Evolutionary conservation across 1,139 yeast species (phyloP).

Genomic region (Zygosaccharomyces sapae): DNA sequence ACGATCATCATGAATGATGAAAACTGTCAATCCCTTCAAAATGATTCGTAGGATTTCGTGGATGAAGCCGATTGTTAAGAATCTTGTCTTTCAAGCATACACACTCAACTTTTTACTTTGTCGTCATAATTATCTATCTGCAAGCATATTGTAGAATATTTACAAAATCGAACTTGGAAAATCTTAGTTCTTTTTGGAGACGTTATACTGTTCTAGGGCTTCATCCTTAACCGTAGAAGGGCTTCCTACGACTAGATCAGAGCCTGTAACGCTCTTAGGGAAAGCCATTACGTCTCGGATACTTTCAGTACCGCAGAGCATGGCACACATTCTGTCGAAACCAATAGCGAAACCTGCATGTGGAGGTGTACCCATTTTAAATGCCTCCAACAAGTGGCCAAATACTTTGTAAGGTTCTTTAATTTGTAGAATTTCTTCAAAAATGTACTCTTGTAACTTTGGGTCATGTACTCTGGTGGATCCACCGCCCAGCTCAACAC

Average conservation of each 20-base stretch:
- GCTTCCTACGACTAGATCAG: constrained; percentile 81
- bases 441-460: constrained; percentile 64
- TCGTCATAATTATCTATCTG: neutral
- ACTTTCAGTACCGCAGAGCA: constrained; percentile 68
- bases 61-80: too few relatives aligned
- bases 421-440: constrained; percentile 54
- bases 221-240: constrained; percentile 61
- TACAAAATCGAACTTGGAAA: neutral
- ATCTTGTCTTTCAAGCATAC: too few relatives aligned
- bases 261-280: constrained; percentile 87
- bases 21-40: too few relatives aligned
- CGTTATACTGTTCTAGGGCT: constrained; percentile 50
- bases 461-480: constrained; percentile 92
- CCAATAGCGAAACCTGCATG: constrained; percentile 98
- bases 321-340: constrained; percentile 87
- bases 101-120: too few relatives aligned
- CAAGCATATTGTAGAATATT: neutral
- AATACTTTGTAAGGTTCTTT: constrained; percentile 58
- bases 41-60: too few relatives aligned
- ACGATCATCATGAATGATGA: too few relatives aligned
- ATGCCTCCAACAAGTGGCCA: constrained; percentile 80
- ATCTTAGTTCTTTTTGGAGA: constrained; percentile 24
- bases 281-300: constrained; percentile 94
- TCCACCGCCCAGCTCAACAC: constrained; percentile 97
- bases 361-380: constrained; percentile 93